Evolutionary conservation across 768 basidiomycete species (phyloP).

Genomic region (Termitomyces sp.): DNA sequence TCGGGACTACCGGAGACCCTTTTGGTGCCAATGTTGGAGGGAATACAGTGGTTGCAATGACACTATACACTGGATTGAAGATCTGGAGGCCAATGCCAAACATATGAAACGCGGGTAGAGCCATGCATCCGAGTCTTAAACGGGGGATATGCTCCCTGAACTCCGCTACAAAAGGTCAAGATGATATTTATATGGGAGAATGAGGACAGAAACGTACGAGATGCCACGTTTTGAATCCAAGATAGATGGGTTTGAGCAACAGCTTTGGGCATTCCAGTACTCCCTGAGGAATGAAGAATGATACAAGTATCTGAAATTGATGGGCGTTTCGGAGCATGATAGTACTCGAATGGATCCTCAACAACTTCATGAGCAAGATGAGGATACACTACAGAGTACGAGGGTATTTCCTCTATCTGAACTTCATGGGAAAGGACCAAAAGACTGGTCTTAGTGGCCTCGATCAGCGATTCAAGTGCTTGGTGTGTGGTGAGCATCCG

Average conservation of each 20-base stretch:
- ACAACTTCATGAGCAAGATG: constrained; percentile 9
- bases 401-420: constrained; percentile 9
- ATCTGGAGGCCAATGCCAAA: constrained; percentile 17
- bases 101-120: constrained; percentile 29
- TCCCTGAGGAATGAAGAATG: constrained; percentile 37
- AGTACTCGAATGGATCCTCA: constrained; percentile 7
- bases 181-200: not conserved
- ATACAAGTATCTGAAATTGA: constrained; percentile 15
- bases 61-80: not conserved
- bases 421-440: constrained; percentile 6
- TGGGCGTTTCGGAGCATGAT: constrained; percentile 7
- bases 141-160: constrained; percentile 7
- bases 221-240: constrained; percentile 18
- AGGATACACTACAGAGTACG: constrained; percentile 7
- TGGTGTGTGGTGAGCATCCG: constrained; percentile 13
- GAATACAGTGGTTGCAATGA: constrained; percentile 14
- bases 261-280: constrained; percentile 34
- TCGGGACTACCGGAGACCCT: constrained; percentile 27
- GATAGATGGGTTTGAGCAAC: constrained; percentile 25
- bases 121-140: constrained; percentile 21
- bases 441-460: constrained; percentile 16
- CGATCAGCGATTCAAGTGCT: constrained; percentile 18
- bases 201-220: constrained; percentile 14
- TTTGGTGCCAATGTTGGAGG: constrained; percentile 20
- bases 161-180: constrained; percentile 1